Conservation (phyloP, 768 basidiomycete genomes). For the Naganishia randhawae region DNA sequence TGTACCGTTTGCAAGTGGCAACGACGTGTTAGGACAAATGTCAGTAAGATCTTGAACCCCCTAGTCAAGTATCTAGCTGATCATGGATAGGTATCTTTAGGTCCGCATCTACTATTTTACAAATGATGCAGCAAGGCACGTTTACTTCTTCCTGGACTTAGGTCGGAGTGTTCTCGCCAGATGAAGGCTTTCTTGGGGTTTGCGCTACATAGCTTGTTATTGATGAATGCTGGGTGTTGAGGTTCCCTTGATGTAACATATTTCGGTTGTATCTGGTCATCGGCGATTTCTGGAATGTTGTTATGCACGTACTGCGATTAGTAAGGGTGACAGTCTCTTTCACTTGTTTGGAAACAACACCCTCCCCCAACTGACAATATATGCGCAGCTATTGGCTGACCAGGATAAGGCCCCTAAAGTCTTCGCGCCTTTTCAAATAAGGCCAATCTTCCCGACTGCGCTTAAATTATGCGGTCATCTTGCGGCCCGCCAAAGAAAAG, state of each 20-base stretch:
- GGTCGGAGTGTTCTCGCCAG: not conserved
- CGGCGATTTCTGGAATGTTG: no score
- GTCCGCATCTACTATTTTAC: constrained; percentile 48
- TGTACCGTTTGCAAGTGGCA: constrained; percentile 26
- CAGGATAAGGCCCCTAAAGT: not conserved
- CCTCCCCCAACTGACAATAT: not conserved
- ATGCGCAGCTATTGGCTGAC: not conserved
- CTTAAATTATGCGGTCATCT: not conserved
- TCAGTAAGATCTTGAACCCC: constrained; percentile 11
- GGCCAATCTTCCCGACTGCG: not conserved
- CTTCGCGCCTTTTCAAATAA: constrained; percentile 8
- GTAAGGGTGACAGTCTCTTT: no score
- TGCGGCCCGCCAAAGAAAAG: constrained; percentile 9
- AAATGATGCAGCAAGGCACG: constrained; percentile 47
- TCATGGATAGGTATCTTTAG: constrained; percentile 28
- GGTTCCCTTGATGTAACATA: not conserved
- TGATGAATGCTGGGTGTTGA: not conserved
- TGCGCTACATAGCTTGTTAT: not conserved
- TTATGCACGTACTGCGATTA: no score
- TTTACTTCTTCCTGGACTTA: constrained; percentile 34
- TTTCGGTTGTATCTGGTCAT: not conserved
- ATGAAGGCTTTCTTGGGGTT: not conserved
- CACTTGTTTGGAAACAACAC: not conserved
- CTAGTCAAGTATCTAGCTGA: not conserved
- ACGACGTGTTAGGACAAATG: constrained; percentile 28